Percentiles rank a stretch among this genome's conserved stretches.
Conservation (phyloP, 176 grass and related monocot species). For the Chloris gayana region DNA sequence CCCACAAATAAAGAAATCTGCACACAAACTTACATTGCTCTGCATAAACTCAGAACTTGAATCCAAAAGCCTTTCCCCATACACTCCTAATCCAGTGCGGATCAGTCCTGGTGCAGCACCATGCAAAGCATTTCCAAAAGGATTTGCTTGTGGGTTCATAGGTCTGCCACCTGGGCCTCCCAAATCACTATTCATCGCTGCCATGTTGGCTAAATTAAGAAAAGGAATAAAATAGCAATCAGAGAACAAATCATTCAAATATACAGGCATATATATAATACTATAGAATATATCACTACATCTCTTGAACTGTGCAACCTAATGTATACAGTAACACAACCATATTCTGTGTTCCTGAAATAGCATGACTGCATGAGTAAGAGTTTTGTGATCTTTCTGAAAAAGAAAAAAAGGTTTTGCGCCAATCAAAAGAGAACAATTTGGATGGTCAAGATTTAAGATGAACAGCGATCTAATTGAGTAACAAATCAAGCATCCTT, state of each 20-base stretch:
- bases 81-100: constrained; percentile 65
- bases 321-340: neutral
- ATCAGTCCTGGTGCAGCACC: constrained; percentile 77
- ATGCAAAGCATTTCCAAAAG: constrained; percentile 75
- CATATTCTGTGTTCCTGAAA: neutral
- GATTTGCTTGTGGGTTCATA: constrained; percentile 50
- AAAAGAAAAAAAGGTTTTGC: neutral
- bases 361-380: neutral
- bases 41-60: constrained; percentile 89
- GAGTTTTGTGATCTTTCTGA: neutral
- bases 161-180: constrained; percentile 21
- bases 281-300: neutral
- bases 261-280: neutral
- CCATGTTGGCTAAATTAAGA: constrained; percentile 14
- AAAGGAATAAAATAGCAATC: constrained; percentile 25
- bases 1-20: neutral
- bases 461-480: neutral
- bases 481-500: neutral
- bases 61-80: constrained; percentile 65
- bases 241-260: constrained; percentile 21
- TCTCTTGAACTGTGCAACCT: neutral
- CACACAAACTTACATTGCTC: constrained; percentile 65
- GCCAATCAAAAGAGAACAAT: neutral
- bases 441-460: neutral
- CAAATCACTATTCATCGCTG: constrained; percentile 50